These are phyloP conservation scores for Vaccinium corymbosum DNA, from an alignment of 148 eudicot species.

Conservation along the genomic window DNA sequence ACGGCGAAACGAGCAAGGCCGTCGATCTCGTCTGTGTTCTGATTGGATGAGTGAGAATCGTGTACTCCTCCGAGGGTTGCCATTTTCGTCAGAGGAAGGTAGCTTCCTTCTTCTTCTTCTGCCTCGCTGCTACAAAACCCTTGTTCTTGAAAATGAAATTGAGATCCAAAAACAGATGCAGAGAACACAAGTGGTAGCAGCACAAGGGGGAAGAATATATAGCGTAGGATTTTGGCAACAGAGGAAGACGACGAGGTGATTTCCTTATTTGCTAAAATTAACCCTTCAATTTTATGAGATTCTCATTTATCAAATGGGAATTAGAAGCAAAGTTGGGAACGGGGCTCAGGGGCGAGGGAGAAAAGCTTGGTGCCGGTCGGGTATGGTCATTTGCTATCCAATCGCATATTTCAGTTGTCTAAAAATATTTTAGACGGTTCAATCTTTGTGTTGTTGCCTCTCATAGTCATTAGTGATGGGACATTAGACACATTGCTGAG, in stretches of 20 bases:
- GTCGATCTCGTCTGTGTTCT: slow-evolving; percentile 14
- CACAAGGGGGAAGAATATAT: not conserved
- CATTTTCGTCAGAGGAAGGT: not conserved
- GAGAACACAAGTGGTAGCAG: not conserved
- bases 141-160: not conserved
- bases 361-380: too few species aligned
- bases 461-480: not conserved
- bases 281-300: too few species aligned
- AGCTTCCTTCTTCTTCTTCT: not conserved
- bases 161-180: not conserved
- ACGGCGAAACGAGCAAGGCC: slow-evolving; percentile 20
- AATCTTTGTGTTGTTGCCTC: not conserved
- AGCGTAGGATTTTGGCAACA: not conserved
- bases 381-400: too few species aligned
- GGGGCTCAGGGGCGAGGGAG: too few species aligned
- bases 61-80: slow-evolving; percentile 13
- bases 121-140: not conserved
- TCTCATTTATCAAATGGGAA: too few species aligned
- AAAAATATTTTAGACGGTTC: too few species aligned
- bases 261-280: too few species aligned
- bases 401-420: too few species aligned
- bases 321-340: too few species aligned
- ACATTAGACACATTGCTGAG: too few species aligned
- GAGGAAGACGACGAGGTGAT: not conserved
- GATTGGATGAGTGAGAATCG: slow-evolving; percentile 10